These are phyloP conservation scores for Ophiostoma populinum DNA, from an alignment of 2,329 filamentous ascomycete genomes.

Conservation along the genomic window DNA sequence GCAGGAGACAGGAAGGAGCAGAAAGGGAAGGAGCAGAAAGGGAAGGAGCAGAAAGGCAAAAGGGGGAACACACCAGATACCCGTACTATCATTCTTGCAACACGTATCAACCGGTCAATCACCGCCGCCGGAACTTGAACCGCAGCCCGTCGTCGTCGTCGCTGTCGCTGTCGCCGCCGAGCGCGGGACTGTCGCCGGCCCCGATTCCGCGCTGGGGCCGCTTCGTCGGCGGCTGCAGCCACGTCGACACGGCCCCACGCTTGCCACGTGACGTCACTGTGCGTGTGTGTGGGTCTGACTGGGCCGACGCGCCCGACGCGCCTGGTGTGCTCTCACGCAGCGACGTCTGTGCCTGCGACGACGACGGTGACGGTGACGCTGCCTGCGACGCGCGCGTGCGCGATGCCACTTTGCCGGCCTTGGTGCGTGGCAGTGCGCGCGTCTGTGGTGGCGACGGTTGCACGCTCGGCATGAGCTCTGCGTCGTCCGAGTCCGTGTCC, in stretches of 20 bases:
- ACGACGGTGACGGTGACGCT: too few relatives aligned
- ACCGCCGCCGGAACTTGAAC: slow-evolving; percentile 34
- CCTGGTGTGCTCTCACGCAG: slow-evolving; percentile 13
- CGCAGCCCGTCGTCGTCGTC: slow-evolving; percentile 36
- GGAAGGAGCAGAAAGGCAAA: not conserved
- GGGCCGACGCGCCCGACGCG: too few relatives aligned
- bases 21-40: not conserved
- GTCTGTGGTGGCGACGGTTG: slow-evolving; percentile 7
- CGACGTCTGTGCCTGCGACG: too few relatives aligned
- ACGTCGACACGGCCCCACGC: slow-evolving; percentile 10
- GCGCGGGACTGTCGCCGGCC: not conserved
- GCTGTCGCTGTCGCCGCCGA: slow-evolving; percentile 10
- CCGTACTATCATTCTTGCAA: not conserved
- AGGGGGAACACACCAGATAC: not conserved
- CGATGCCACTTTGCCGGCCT: slow-evolving; percentile 18
- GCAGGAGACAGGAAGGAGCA: not conserved
- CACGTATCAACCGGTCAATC: too few relatives aligned
- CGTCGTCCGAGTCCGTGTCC: slow-evolving; percentile 13
- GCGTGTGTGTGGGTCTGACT: too few relatives aligned
- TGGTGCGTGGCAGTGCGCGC: slow-evolving; percentile 14
- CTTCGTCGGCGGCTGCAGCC: slow-evolving; percentile 5
- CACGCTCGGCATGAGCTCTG: not conserved
- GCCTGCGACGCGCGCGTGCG: too few relatives aligned
- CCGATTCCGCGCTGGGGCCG: slow-evolving; percentile 1
- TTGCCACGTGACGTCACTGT: slow-evolving; percentile 13